phyloP scores from a whole-genome alignment of 306 rosid genomes.

The Astragalus glycyphyllos region DNA sequence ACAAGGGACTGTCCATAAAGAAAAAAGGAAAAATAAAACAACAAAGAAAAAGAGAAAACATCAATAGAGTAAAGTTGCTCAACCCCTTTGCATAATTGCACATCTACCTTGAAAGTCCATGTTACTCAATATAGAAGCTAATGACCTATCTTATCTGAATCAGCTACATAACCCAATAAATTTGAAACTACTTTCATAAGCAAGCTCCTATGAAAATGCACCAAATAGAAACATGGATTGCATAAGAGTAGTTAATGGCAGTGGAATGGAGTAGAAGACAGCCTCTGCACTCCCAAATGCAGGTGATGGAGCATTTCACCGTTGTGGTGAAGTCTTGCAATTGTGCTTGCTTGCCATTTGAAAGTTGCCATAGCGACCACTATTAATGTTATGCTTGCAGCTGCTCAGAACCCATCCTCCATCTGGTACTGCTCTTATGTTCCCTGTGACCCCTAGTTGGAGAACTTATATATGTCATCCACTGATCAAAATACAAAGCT shows the following conservation, averaged over 20 bases:
- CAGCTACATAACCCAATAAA: slow-evolving; percentile 21
- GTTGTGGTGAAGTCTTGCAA: background rate
- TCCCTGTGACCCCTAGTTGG: slow-evolving; percentile 1
- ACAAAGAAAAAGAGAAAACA: slow-evolving; percentile 24
- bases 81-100: slow-evolving; percentile 30
- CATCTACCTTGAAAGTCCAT: slow-evolving; percentile 7
- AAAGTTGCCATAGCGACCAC: background rate
- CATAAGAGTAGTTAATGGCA: slow-evolving; percentile 14
- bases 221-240: slow-evolving; percentile 5
- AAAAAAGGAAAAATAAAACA: slow-evolving; percentile 21
- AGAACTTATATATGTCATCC: background rate
- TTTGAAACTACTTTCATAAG: background rate
- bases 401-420: background rate
- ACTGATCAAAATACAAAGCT: slow-evolving; percentile 24
- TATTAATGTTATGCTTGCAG: background rate
- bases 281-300: slow-evolving; percentile 15
- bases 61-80: slow-evolving; percentile 13
- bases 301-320: slow-evolving; percentile 5
- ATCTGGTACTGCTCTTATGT: background rate
- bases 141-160: slow-evolving; percentile 9
- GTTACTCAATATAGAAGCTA: slow-evolving; percentile 19
- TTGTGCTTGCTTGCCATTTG: slow-evolving; percentile 4
- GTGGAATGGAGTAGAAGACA: slow-evolving; percentile 11
- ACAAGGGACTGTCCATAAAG: background rate
- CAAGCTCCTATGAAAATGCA: slow-evolving; percentile 16